Conservation (phyloP, 345 rosid species). For the Acer campestre region DNA sequence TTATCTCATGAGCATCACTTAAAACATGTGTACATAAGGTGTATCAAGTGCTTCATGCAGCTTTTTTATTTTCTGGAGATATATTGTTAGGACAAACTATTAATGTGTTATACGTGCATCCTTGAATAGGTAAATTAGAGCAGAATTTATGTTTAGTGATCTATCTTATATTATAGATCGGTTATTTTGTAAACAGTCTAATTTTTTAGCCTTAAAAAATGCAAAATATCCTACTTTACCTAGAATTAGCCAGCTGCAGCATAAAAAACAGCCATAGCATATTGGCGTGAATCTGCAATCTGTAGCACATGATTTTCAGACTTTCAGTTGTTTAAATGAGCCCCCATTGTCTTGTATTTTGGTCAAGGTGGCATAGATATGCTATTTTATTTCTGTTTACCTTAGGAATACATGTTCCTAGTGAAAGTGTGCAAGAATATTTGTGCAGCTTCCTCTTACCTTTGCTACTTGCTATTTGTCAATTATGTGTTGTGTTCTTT, state of each 20-base stretch:
- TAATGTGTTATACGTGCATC: neutral
- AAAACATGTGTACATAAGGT: neutral
- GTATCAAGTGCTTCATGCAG: neutral
- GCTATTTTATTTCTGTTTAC: neutral
- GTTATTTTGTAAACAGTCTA: neutral
- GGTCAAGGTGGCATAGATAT: neutral
- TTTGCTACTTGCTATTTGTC: neutral
- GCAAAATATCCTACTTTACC: neutral
- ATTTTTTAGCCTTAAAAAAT: neutral
- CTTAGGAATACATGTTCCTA: neutral
- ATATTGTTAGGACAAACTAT: neutral
- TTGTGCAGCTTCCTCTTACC: neutral
- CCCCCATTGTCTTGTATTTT: neutral
- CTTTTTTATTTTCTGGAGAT: neutral
- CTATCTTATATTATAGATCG: neutral
- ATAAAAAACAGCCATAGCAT: neutral
- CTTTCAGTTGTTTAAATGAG: neutral
- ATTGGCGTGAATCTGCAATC: neutral
- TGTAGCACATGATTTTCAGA: neutral
- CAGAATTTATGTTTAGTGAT: conserved; percentile 5
- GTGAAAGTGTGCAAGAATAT: neutral
- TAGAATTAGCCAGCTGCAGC: neutral
- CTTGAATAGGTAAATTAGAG: conserved; percentile 1
- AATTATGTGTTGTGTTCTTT: neutral
- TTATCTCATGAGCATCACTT: neutral